Conservation (phyloP, 768 basidiomycete species). For the Clitopilus hobsonii region DNA sequence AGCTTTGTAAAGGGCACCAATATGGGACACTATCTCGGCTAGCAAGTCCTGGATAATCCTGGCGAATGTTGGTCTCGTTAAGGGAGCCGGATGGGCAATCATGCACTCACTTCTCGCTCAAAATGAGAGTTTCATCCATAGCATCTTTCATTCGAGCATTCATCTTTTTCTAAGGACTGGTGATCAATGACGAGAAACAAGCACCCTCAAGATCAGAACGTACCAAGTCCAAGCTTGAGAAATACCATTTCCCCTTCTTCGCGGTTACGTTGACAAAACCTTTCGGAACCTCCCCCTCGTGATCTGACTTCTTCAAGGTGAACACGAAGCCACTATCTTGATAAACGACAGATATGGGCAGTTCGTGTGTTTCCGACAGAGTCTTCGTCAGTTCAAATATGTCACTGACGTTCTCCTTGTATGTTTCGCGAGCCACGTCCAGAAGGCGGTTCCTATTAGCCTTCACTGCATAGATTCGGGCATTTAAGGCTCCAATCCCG, state of each 20-base stretch:
- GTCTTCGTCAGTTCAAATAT: constrained; percentile 64
- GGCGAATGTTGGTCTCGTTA: not conserved
- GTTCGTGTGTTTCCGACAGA: constrained; percentile 55
- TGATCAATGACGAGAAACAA: not conserved
- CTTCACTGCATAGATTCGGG: constrained; percentile 86
- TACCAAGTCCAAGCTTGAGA: constrained; percentile 82
- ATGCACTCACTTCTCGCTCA: constrained; percentile 68
- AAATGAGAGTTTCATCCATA: constrained; percentile 80
- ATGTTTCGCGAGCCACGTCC: constrained; percentile 93
- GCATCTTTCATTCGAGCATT: constrained; percentile 89
- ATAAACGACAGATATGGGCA: constrained; percentile 66
- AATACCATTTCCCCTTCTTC: constrained; percentile 68
- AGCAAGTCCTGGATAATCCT: constrained; percentile 83
- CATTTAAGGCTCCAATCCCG: constrained; percentile 69
- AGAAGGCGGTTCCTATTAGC: constrained; percentile 74
- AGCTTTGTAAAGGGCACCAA: constrained; percentile 83
- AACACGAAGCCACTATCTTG: constrained; percentile 76
- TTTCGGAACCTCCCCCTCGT: constrained; percentile 60
- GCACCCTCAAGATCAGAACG: constrained; percentile 12
- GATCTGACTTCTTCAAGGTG: constrained; percentile 59
- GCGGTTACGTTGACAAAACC: constrained; percentile 66
- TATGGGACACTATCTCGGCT: constrained; percentile 58
- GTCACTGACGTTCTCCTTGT: constrained; percentile 89
- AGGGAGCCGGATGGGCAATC: not conserved
- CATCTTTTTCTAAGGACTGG: constrained; percentile 63